A percentile compares a stretch with the other conserved stretches of the same genome.
phyloP scores from a whole-genome alignment of 1,284 basidiomycete species.

The Cutaneotrichosporon cavernicola region DNA sequence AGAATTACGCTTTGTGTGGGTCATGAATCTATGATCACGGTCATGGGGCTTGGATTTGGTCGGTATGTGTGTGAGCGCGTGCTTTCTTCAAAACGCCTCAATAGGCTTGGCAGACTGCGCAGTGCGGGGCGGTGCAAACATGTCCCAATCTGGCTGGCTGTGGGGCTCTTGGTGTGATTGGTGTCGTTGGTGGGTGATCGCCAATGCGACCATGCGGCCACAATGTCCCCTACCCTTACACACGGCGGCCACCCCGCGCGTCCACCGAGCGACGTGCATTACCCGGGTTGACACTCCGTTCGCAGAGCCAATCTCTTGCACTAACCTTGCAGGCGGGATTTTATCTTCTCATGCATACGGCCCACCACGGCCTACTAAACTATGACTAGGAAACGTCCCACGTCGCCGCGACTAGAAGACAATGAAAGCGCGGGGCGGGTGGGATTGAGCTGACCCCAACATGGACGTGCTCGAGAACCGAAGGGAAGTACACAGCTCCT shows the following conservation, averaged over 20 bases:
- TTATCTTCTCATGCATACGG: slow-evolving; percentile 11
- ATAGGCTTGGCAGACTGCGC: neutral
- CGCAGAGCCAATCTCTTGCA: neutral
- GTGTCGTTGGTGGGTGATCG: too few species aligned
- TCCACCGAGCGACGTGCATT: too few species aligned
- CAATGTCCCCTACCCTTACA: too few species aligned
- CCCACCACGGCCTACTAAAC: slow-evolving; percentile 10
- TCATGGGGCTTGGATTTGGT: neutral
- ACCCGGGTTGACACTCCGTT: too few species aligned
- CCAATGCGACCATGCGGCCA: too few species aligned
- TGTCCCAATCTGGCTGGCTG: neutral
- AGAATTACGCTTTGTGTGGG: too few species aligned
- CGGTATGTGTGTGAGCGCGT: neutral
- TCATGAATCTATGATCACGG: neutral
- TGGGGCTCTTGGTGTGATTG: too few species aligned
- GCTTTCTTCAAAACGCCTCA: neutral
- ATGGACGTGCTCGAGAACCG: neutral
- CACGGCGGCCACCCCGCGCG: neutral
- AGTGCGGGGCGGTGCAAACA: neutral
- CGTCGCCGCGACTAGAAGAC: slow-evolving; percentile 13
- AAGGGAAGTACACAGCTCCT: neutral
- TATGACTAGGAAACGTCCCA: slow-evolving; percentile 10
- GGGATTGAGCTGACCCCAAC: slow-evolving; percentile 2
- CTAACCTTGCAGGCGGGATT: slow-evolving; percentile 4
- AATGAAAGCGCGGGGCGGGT: slow-evolving; percentile 15